Evolutionary conservation across 129 eudicot species (phyloP).

Genomic region (Pittosporum tobira): DNA sequence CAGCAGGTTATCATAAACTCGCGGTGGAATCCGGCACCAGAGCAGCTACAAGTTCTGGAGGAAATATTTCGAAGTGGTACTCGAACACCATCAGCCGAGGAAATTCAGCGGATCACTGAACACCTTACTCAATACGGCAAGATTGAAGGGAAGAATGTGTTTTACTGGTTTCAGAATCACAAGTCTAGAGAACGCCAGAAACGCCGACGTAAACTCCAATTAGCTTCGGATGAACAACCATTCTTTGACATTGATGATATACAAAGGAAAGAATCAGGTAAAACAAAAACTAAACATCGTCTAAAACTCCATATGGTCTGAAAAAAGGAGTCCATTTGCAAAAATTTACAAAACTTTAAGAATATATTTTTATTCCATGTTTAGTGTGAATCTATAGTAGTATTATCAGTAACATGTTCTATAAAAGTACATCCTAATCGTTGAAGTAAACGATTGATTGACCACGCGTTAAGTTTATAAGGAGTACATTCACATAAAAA

Average conservation of each 20-base stretch:
- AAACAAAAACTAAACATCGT: no score
- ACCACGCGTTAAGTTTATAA: no score
- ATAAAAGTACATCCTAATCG: no score
- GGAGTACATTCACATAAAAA: no score
- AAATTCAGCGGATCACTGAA: slow-evolving; percentile 75
- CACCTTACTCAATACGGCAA: slow-evolving; percentile 71
- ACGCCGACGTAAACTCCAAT: slow-evolving; percentile 70
- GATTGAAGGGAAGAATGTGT: slow-evolving; percentile 83
- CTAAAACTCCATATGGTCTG: no score
- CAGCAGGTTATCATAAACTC: slow-evolving; percentile 69
- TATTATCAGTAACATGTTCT: no score
- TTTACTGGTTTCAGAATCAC: slow-evolving; percentile 89
- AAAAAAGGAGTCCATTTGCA: no score
- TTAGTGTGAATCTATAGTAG: no score
- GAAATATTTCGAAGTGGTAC: slow-evolving; percentile 69
- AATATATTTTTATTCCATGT: no score
- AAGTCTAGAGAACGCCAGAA: slow-evolving; percentile 82
- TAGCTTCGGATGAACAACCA: slow-evolving; percentile 10
- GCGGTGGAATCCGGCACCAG: slow-evolving; percentile 84
- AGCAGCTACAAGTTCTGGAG: slow-evolving; percentile 68
- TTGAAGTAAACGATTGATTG: no score
- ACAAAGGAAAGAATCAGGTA: slow-evolving; percentile 25
- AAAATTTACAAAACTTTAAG: no score
- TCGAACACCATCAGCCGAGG: slow-evolving; percentile 69
- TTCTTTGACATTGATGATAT: neutral